Evolutionary conservation across 1,284 basidiomycete species (phyloP), one percentile per base, ranked within the genome.

Genomic region (Tilletiopsis washingtonensis): DNA sequence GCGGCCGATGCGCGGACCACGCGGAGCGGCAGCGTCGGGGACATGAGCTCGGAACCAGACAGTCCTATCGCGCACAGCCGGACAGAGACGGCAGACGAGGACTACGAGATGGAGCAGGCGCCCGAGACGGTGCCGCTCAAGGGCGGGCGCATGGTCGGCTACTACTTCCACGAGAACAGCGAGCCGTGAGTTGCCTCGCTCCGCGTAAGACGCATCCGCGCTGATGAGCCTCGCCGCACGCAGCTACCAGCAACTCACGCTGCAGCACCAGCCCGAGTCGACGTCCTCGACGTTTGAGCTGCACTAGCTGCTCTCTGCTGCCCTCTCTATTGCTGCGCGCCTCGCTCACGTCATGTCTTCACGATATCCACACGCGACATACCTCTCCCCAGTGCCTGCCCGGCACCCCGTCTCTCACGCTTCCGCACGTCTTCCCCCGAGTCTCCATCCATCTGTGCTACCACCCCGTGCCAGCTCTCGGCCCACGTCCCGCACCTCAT

Each of bases 111-210:
- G n/a, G 23, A 20, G 9, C 15, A 11, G 11, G 17, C 14, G n/a
- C 27, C 7, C 19, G 43, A 21, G 3, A n/a, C n/a, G n/a, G n/a
- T n/a, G n/a, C 5, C 14, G 12, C 36, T 41, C 17, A 51, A 52
- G 25, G 32, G 46, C 9, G 68, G 66, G n/a, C 67, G 73, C 40
- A 89, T 90, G 85, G 84, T 81, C 57, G 87, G 88, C 23, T 93
- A 88, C 75, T 96, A 94, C 76, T 94, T 87, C 76, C 91, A 94
- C 76, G 84, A 85, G 76, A 85, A 86, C 66, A 86, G 84, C 48
- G 86, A 88, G 65, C 86, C 86, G 82, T 88, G 69, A 76, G 84
- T 81, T 36, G 15, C 29, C 32, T 34, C 17, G 32, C 32, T 34
- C 17, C 17, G 32, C 36, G 3, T 7, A 20, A 12, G 4, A n/a